A percentile compares a stretch with the other conserved stretches of the same genome.
These are phyloP conservation scores for Leccinum uliginosum DNA, from an alignment of 768 basidiomycete species.

Conservation along the genomic window DNA sequence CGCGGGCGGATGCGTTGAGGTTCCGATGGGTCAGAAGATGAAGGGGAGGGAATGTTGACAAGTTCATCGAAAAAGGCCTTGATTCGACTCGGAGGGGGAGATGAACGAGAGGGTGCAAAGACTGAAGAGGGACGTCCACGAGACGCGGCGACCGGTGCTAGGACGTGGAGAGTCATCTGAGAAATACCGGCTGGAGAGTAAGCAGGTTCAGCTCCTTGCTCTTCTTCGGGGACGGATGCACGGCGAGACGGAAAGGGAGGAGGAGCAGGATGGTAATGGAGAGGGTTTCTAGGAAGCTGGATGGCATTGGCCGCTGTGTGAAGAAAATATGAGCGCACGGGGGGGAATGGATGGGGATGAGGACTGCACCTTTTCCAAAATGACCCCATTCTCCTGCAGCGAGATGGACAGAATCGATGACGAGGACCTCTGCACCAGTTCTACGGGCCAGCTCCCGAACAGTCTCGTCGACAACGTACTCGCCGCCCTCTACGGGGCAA, in stretches of 20 bases:
- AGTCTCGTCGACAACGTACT: conserved; percentile 75
- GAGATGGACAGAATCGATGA: conserved; percentile 79
- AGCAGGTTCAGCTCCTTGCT: conserved; percentile 48
- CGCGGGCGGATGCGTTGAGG: conserved; percentile 46
- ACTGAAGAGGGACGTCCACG: conserved; percentile 33
- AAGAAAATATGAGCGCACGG: conserved; percentile 5
- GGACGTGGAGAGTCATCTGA: conserved; percentile 45
- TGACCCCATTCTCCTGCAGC: conserved; percentile 86
- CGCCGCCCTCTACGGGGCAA: conserved; percentile 79
- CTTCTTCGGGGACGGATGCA: conserved; percentile 34
- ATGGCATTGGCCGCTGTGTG: conserved; percentile 61
- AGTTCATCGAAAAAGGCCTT: conserved; percentile 75
- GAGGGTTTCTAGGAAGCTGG: conserved; percentile 67
- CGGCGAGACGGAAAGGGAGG: conserved; percentile 26
- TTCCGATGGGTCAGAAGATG: conserved; percentile 24
- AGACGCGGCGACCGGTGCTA: conserved; percentile 33
- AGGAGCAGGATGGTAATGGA: conserved; percentile 53
- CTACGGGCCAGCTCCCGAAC: conserved; percentile 72
- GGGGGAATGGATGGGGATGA: neutral
- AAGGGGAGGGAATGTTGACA: conserved; percentile 52
- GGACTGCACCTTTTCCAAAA: conserved; percentile 67
- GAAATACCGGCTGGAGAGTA: conserved; percentile 33
- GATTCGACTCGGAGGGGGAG: conserved; percentile 49
- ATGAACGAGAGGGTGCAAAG: conserved; percentile 38
- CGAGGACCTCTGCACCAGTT: conserved; percentile 75